phyloP scores from a whole-genome alignment of 768 basidiomycete species.

The Lactarius sp. region DNA sequence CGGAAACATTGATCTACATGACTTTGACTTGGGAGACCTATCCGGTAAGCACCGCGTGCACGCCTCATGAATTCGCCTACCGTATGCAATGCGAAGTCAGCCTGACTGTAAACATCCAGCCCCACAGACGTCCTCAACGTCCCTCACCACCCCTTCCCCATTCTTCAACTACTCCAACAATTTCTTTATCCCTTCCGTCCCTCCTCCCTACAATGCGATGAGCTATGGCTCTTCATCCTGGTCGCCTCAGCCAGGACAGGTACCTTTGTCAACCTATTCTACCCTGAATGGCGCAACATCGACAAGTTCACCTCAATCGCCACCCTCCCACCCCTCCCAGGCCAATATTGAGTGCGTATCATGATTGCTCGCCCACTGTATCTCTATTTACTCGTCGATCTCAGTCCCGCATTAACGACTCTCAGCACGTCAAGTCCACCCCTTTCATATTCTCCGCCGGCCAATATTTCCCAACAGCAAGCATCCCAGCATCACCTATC shows the following conservation, averaged over 20 bases:
- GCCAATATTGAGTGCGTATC: slow-evolving; percentile 24
- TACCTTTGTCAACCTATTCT: slow-evolving; percentile 74
- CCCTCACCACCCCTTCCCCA: slow-evolving; percentile 37
- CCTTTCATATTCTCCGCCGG: slow-evolving; percentile 14
- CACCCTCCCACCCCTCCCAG: slow-evolving; percentile 34
- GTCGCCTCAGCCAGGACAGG: slow-evolving; percentile 36
- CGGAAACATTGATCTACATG: slow-evolving; percentile 30
- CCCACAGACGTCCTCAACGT: slow-evolving; percentile 37
- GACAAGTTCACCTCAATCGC: slow-evolving; percentile 35
- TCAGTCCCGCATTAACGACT: slow-evolving; percentile 30
- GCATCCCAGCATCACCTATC: slow-evolving; percentile 42
- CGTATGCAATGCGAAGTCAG: not conserved
- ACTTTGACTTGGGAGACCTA: slow-evolving; percentile 25
- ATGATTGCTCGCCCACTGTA: not conserved
- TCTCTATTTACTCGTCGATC: slow-evolving; percentile 23
- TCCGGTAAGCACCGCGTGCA: slow-evolving; percentile 25
- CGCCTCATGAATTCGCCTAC: slow-evolving; percentile 5
- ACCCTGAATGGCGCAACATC: slow-evolving; percentile 71
- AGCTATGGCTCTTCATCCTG: slow-evolving; percentile 50
- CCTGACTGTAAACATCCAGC: slow-evolving; percentile 24
- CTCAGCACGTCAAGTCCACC: slow-evolving; percentile 25
- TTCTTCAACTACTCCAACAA: slow-evolving; percentile 35
- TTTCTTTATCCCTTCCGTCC: slow-evolving; percentile 39
- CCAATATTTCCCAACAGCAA: slow-evolving; percentile 40
- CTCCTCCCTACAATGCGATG: slow-evolving; percentile 49